Percentiles rank a stretch among this genome's conserved stretches.
Evolutionary conservation across 495 filamentous ascomycete genomes (phyloP).

Genomic region (Cryomyces minteri): DNA sequence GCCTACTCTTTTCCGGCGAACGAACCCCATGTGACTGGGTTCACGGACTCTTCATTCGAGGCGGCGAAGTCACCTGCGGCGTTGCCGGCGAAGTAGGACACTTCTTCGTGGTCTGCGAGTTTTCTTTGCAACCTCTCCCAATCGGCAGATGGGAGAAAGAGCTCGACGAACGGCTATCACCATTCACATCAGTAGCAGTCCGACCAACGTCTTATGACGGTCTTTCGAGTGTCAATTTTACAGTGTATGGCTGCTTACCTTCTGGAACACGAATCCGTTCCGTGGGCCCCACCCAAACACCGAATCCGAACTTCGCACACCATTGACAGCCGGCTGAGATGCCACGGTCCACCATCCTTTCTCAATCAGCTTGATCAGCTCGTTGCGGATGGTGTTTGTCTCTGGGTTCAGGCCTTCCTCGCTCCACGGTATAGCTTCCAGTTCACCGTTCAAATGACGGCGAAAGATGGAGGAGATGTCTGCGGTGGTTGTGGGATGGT

Average conservation of each 20-base stretch:
- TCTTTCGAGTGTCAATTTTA: too few relatives aligned
- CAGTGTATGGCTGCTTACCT: constrained; percentile 18
- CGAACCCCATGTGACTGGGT: constrained; percentile 93
- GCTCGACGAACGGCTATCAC: constrained; percentile 65
- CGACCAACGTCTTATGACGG: too few relatives aligned
- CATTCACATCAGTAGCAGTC: not conserved
- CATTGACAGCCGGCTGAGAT: constrained; percentile 90
- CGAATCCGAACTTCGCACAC: constrained; percentile 51
- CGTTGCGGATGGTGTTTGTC: constrained; percentile 54
- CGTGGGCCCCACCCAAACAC: constrained; percentile 89
- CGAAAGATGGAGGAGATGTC: constrained; percentile 70
- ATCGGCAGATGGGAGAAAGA: constrained; percentile 60
- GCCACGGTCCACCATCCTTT: constrained; percentile 94
- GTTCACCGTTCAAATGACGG: constrained; percentile 54
- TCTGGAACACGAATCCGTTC: constrained; percentile 92
- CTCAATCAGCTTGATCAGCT: constrained; percentile 55
- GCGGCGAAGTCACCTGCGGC: constrained; percentile 49
- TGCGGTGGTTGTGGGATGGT: constrained; percentile 40
- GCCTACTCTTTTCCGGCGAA: constrained; percentile 72
- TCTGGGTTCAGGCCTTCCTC: constrained; percentile 79
- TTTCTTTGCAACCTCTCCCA: constrained; percentile 45
- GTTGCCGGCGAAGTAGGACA: constrained; percentile 79
- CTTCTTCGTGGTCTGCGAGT: constrained; percentile 37
- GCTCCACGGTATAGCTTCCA: constrained; percentile 76
- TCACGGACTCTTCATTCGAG: constrained; percentile 49